Evolutionary conservation across 345 rosid genomes (phyloP), one percentile per base, ranked within the genome.

Genomic region (Eucalyptus virginea): DNA sequence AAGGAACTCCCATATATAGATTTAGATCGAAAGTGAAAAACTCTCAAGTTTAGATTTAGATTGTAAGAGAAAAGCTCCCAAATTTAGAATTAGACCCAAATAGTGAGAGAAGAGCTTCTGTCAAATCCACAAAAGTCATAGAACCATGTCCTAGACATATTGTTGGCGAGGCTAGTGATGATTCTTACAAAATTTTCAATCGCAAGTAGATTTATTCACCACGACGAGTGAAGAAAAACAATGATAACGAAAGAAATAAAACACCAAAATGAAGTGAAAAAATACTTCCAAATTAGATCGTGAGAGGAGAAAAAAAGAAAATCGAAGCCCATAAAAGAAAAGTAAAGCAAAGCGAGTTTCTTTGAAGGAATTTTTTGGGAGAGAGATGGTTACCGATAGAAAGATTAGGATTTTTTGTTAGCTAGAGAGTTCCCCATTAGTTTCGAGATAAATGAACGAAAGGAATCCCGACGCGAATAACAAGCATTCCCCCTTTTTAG

Each of bases 151-250:
- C 8, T 28, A 6, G 1, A 62, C 34, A 30, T 62, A 4, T 6
- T 13, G 15, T 1, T 60, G 4, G 69, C 0, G 0, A 30, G 0
- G 0, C 8, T 0, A 6, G 17, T 28, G 69, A 28, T 6, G 7
- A 60, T 8, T 13, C 32, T 60, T 13, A 28, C 17, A 12, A 28
- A 28, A 13, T 60, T 60, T 60, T 60, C 69, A 60, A 60, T 8
- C 2, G 1, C 2, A 13, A 60, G n/a, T 30, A 60, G 15, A 6
- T 28, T 28, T 60, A 60, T 28, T 60, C 8, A 12, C 69, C 34
- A 28, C 0, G 1, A 13, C 2, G 0, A 28, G 16, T 8, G 0
- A 1, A 60, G 32, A 28, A 60, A 0, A 60, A 6, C 17, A 3
- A 60, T 13, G 6, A 60, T 3, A 60, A 28, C 1, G 0, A 6